Base-by-base conservation (phyloP, 176 grass and related monocot genomes). In the Eleusine coracana region DNA sequence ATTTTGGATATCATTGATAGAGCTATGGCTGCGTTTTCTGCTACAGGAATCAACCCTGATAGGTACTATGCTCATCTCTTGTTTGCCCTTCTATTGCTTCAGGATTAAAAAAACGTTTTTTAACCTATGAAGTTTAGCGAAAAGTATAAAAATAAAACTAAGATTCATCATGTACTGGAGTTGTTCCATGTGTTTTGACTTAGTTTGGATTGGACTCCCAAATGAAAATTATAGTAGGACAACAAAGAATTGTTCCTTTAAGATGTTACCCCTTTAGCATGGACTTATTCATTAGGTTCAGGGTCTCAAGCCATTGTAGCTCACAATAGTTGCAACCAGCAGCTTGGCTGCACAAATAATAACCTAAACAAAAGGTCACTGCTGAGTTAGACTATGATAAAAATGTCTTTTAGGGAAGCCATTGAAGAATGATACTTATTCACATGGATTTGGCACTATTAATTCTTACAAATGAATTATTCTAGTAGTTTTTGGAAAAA, bases 21-120 rank as follows among this genome's bases (percentile, higher is more conserved):
- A 85, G 92, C 95, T 87, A 92, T 97, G 86, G 89, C 88, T 85
- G 92, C 88, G 75, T 97, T 97, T 91, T 90, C 95, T 73, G 86
- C 88, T 62, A 87, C 92, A 45, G 95, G 95, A 87, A 89, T 97
- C 56, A 92, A 97, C 82, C 95, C 92, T 77, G 92, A 97, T 60
- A 90, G 91, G 95, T 94, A 92, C 71, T 25, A 48, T 54, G 15
- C 80, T 39, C n/a, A 40, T 49, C 68, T 66, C 71, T 25, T 45
- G 9, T 82, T 28, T 70, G 10, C 54, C 7, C 21, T 83, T 68
- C 49, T 71, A 55, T 86, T 77, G n/a, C 10, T 84, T 80, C 37
- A 77, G 37, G 71, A 51, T 25, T 75, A n/a, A 21, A 63, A 11
- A 1, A 11, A 1, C 25, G 21, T 61, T 85, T 59, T 36, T 56